Evolutionary conservation across 306 rosid species (phyloP).

Genomic region (Rosa chinensis): DNA sequence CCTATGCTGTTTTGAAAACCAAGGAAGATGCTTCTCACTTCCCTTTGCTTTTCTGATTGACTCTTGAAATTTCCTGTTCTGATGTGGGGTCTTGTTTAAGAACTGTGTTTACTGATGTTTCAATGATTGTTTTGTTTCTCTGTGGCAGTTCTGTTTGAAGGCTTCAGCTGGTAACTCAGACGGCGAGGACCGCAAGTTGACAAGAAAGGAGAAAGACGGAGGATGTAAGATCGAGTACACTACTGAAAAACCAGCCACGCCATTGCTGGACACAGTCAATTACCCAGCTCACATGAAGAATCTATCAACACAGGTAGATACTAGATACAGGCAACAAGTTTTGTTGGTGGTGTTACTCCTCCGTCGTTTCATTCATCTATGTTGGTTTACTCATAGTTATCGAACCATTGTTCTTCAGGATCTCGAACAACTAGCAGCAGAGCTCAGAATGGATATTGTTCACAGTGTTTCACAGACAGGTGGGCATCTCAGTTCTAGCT

Average conservation of each 20-base stretch:
- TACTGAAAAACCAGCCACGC: constrained; percentile 58
- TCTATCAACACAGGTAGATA: constrained; percentile 54
- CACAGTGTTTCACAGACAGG: constrained; percentile 62
- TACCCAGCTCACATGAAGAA: constrained; percentile 84
- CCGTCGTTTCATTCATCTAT: neutral
- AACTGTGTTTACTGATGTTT: constrained; percentile 7
- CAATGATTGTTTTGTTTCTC: constrained; percentile 15
- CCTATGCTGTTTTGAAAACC: neutral
- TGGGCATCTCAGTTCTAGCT: constrained; percentile 94
- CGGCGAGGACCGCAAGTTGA: constrained; percentile 38
- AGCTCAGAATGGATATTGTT: constrained; percentile 77
- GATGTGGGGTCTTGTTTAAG: neutral
- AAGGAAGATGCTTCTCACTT: constrained; percentile 4
- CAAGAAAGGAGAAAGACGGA: constrained; percentile 46
- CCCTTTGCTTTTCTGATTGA: neutral
- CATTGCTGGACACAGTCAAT: constrained; percentile 81
- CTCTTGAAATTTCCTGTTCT: neutral
- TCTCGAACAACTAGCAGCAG: constrained; percentile 82
- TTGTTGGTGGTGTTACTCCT: neutral
- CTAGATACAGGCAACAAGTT: constrained; percentile 13
- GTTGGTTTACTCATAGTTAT: neutral
- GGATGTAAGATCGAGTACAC: constrained; percentile 64
- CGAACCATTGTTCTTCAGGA: constrained; percentile 41
- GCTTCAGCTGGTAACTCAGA: constrained; percentile 44
- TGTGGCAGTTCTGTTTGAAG: constrained; percentile 50